phyloP scores from a whole-genome alignment of 352 stramenopile species.

The Globisporangium acanthophoron region DNA sequence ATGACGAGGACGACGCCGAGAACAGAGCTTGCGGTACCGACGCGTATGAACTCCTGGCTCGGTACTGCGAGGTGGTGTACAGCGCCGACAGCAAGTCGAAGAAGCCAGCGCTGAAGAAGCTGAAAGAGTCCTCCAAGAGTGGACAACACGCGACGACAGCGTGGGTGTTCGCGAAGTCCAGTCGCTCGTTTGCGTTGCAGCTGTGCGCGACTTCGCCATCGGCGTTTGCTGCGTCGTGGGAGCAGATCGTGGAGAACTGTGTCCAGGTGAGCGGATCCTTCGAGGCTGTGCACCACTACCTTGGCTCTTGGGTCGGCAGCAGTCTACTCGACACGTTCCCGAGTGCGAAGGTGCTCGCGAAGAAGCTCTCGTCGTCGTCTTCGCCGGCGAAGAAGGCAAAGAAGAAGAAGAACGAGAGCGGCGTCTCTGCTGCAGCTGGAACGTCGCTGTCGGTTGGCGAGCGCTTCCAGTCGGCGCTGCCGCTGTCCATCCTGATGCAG shows the following conservation, averaged over 20 bases:
- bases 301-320: conserved; percentile 34
- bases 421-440: background rate
- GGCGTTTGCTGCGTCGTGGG: conserved; percentile 26
- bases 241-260: conserved; percentile 31
- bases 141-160: background rate
- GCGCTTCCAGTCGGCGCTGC: conserved; percentile 10
- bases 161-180: conserved; percentile 6
- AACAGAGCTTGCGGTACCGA: conserved; percentile 7
- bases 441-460: background rate
- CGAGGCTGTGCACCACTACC: conserved; percentile 41
- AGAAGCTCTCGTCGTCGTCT: background rate
- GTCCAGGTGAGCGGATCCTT: conserved; percentile 24
- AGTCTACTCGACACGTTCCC: conserved; percentile 25
- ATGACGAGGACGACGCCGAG: background rate
- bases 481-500: conserved; percentile 13
- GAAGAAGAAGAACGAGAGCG: conserved; percentile 13
- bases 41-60: conserved; percentile 32
- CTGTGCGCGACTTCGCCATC: conserved; percentile 17
- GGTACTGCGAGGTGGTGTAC: conserved; percentile 17
- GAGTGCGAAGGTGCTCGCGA: background rate
- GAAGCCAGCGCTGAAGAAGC: conserved; percentile 5
- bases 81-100: background rate
- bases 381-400: conserved; percentile 18
- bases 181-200: conserved; percentile 7
- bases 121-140: conserved; percentile 1